A percentile compares a stretch with the other conserved stretches of the same genome.
Conservation (phyloP, 2,329 filamentous ascomycete species). For the Byssoonygena ceratinophila region DNA sequence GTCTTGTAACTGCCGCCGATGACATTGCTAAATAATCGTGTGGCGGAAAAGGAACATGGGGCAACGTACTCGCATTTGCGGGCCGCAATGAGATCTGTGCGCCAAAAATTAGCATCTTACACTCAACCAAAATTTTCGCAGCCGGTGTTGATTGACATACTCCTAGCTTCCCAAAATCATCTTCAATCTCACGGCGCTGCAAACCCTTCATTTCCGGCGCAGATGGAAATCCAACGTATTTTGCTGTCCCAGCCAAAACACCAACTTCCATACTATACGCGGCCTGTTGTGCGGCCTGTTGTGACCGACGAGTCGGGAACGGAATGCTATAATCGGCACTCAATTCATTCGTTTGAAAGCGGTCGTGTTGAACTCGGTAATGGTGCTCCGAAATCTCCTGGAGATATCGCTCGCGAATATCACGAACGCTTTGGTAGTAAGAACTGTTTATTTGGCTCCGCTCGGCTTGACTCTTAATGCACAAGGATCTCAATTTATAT, state of each 20-base stretch:
- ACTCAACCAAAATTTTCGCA: neutral
- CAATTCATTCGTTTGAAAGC: slow-evolving; percentile 65
- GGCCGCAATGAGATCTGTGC: slow-evolving; percentile 1
- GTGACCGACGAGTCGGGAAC: slow-evolving; percentile 64
- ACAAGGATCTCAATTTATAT: slow-evolving; percentile 62
- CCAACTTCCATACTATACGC: slow-evolving; percentile 95
- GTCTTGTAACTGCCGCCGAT: slow-evolving; percentile 26
- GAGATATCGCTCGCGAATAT: slow-evolving; percentile 68
- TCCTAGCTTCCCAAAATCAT: slow-evolving; percentile 80
- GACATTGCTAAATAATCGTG: slow-evolving; percentile 25
- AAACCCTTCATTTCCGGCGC: slow-evolving; percentile 74
- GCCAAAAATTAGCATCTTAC: neutral
- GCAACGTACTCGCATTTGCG: neutral
- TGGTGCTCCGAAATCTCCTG: slow-evolving; percentile 77
- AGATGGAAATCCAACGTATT: slow-evolving; percentile 91
- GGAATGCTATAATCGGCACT: slow-evolving; percentile 72
- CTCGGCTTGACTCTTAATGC: slow-evolving; percentile 66
- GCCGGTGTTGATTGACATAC: slow-evolving; percentile 45
- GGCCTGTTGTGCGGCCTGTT: slow-evolving; percentile 72
- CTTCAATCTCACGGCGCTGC: slow-evolving; percentile 62
- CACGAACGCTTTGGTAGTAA: slow-evolving; percentile 76
- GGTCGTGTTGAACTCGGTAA: slow-evolving; percentile 84
- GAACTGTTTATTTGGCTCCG: slow-evolving; percentile 80
- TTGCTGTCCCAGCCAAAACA: slow-evolving; percentile 77
- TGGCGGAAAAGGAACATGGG: slow-evolving; percentile 22